A percentile compares a stretch with the other conserved stretches of the same genome.
phyloP scores from a whole-genome alignment of 805 yeast genomes.

The Candida ipomoeae region DNA sequence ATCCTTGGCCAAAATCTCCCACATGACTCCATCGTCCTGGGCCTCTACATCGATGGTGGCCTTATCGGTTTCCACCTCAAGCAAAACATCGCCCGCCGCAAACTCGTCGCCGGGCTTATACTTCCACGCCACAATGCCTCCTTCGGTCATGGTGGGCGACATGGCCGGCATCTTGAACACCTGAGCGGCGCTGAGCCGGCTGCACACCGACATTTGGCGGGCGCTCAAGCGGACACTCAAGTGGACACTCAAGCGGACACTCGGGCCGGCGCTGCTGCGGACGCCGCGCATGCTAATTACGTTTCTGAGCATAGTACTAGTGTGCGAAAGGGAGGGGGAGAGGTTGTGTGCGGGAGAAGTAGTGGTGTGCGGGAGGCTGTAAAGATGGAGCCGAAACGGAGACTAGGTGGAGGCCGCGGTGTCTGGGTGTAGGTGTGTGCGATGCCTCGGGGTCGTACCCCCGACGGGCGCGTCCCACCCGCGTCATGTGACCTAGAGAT shows the following conservation, averaged over 20 bases:
- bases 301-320: constrained; percentile 18
- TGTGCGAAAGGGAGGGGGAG: background rate
- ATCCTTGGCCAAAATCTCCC: constrained; percentile 62
- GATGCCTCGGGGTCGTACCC: constrained; percentile 17
- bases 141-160: constrained; percentile 98
- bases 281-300: constrained; percentile 11
- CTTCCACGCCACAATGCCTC: constrained; percentile 90
- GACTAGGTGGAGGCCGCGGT: background rate
- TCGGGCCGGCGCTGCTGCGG: constrained; percentile 13
- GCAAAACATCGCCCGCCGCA: constrained; percentile 73
- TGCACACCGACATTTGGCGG: constrained; percentile 30
- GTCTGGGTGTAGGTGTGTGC: background rate
- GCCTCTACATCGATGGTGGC: constrained; percentile 84
- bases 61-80: constrained; percentile 85
- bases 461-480: constrained; percentile 25
- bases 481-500: background rate
- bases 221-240: constrained; percentile 4
- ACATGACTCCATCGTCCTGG: constrained; percentile 85
- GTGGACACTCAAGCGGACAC: too few species aligned
- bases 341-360: too few species aligned
- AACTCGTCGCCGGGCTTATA: constrained; percentile 65
- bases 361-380: too few species aligned
- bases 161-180: constrained; percentile 92
- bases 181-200: constrained; percentile 31
- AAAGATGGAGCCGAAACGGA: too few species aligned